Evolutionary conservation across 179 eudicot species (phyloP), one percentile per base, ranked within the genome.

Genomic region (Sideroxylon spinosum): DNA sequence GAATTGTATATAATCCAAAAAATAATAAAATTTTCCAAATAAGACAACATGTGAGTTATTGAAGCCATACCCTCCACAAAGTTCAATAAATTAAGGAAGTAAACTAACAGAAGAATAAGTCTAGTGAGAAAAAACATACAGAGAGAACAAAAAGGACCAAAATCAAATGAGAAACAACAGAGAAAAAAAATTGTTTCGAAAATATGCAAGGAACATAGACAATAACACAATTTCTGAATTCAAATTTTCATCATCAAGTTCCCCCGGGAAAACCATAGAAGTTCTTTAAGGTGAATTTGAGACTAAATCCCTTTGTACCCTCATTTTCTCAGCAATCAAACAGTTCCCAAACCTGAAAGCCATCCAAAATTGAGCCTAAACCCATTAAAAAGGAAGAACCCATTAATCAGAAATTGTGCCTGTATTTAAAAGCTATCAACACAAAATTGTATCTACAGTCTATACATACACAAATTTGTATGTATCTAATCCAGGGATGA

Each of bases 291-390:
- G 2, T 50, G 61, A 70, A 71, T 25, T 14, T 3, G 22, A 72
- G 46, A 12, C 23, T 11, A 74, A 59, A 74, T 7, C 10, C 16
- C 16, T 52, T 16, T n/a, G 37, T 68, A 17, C 50, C 25, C 23
- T 16, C 19, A 68, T 68, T 68, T 32, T 68, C 52, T 37, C 65
- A 56, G 64, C 65, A 56, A 74, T 20, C 68, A 59, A 59, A 52
- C 69, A 50, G 55, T 68, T 19, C 9, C 56, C 20, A 29, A 68
- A 37, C 6, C 0, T 55, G 1, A 77, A 56, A 25, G 19, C 11
- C 57, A 9, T 8, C 13, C 65, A 14, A n/a, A 28, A n/a, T 6
- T 28, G 9, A 66, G 68, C 12, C n/a, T 22, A 71, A 22, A 71
- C 9, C 23, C 52, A 69, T 52, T 0, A 13, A 62, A 69, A 0